Base-by-base conservation (phyloP, 805 yeast genomes). In the Candida saitoana region DNA sequence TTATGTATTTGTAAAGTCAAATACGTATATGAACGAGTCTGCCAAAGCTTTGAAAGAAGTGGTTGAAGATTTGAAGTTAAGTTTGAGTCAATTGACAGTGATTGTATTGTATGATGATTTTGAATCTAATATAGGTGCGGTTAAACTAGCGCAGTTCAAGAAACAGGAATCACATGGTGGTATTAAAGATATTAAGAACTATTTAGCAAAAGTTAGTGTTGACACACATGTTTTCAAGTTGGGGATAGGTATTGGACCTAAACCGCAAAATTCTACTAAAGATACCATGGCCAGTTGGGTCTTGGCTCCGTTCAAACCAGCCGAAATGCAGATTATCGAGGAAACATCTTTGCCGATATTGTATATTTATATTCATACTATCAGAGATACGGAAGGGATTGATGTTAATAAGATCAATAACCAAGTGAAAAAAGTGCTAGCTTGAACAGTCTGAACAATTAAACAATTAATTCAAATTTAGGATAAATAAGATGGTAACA, bases 161-260 rank as follows among this genome's bases (percentile, higher is more conserved):
- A 59, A 58, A 36, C 65, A 59, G 40, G 72, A 65, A 44, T 62
- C 70, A 3, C 74, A 69, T 46, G 66, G 67, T 40, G 74, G 74
- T 4, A 47, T 69, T 33, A 62, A 59, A 39, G n/a, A 11, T n/a
- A 18, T 20, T 3, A 34, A 29, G 29, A 36, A 40, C 24, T 29
- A 12, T 22, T 14, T 29, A 2, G 37, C 36, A 4, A 29, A 18
- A 5, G 15, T 36, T 8, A 38, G 38, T 24, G 35, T 17, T 14
- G 44, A 38, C 5, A 9, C 19, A 14, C 34, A 36, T 14, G 44
- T 57, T 1, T 62, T 47, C 39, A 68, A 66, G 46, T 49, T 69
- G 15, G 73, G 70, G 0, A 47, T 69, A 3, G 73, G 70, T 2
- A 64, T 69, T 19, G 74, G 74, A 2, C 74, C 74, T 4, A 69